These are phyloP conservation scores for Clathrospora elynae DNA, from an alignment of 2,329 filamentous ascomycete species.

Conservation along the genomic window DNA sequence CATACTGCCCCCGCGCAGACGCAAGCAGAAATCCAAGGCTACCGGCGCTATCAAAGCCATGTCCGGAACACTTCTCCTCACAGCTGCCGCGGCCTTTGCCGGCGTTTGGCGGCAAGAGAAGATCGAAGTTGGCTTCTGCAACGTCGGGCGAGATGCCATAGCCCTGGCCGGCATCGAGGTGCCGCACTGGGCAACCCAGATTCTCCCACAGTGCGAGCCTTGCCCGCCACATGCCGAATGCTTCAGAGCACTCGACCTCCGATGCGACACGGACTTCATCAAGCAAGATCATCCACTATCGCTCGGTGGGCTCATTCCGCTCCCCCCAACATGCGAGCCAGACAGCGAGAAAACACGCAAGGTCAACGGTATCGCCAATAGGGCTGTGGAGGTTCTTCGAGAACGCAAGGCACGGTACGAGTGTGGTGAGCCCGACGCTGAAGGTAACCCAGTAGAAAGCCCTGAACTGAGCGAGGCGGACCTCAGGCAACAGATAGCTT, in stretches of 20 bases:
- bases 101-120: conserved; percentile 94
- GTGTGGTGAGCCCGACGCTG: conserved; percentile 75
- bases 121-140: conserved; percentile 93
- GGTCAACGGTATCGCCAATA: conserved; percentile 85
- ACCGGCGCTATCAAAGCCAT: conserved; percentile 64
- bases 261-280: conserved; percentile 87
- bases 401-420: conserved; percentile 87
- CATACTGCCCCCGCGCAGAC: conserved; percentile 51
- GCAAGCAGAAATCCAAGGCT: conserved; percentile 45
- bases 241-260: conserved; percentile 74
- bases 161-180: conserved; percentile 66
- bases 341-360: conserved; percentile 90
- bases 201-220: conserved; percentile 83
- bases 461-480: conserved; percentile 72
- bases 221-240: conserved; percentile 92
- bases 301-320: conserved; percentile 76
- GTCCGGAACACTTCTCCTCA: conserved; percentile 71
- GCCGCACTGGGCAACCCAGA: conserved; percentile 71
- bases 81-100: conserved; percentile 72
- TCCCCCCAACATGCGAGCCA: conserved; percentile 90
- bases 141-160: conserved; percentile 68
- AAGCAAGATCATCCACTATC: conserved; percentile 83
- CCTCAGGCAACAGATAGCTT: conserved; percentile 75
- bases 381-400: conserved; percentile 82
- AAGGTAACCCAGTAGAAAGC: conserved; percentile 63